Evolutionary conservation across 768 basidiomycete species (phyloP).

Genomic region (Myochromella boudieri): DNA sequence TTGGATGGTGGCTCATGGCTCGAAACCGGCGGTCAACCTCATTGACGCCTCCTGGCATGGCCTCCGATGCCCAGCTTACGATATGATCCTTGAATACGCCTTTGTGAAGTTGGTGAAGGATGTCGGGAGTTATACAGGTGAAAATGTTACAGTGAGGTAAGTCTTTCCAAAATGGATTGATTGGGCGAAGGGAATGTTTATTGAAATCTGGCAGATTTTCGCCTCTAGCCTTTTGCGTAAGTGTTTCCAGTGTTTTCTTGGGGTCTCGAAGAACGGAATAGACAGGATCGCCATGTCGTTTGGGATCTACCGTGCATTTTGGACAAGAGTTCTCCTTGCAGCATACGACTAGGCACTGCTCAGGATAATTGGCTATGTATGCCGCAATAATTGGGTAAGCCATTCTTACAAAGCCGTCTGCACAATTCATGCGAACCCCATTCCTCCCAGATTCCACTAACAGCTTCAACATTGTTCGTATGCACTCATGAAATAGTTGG

Average conservation of each 20-base stretch:
- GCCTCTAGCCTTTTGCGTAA: conserved; percentile 4
- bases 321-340: conserved; percentile 27
- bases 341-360: conserved; percentile 32
- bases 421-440: conserved; percentile 30
- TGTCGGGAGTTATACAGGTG: too few species aligned
- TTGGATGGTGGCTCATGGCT: conserved; percentile 17
- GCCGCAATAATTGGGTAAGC: conserved; percentile 34
- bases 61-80: conserved; percentile 29
- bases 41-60: conserved; percentile 8
- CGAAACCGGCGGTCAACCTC: conserved; percentile 32
- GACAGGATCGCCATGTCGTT: conserved; percentile 16
- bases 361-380: conserved; percentile 35
- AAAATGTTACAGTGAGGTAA: too few species aligned
- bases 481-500: too few species aligned
- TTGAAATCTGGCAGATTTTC: conserved; percentile 6
- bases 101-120: conserved; percentile 44
- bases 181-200: conserved; percentile 11
- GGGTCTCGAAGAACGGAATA: conserved; percentile 7
- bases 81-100: too few species aligned
- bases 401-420: conserved; percentile 25
- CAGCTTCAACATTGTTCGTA: conserved; percentile 23
- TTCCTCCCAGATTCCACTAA: conserved; percentile 25
- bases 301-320: conserved; percentile 21
- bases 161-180: conserved; percentile 34
- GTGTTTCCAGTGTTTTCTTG: conserved; percentile 5